These are phyloP conservation scores for Dactylorhiza incarnata DNA, from an alignment of 106 monocot species.

Conservation along the genomic window DNA sequence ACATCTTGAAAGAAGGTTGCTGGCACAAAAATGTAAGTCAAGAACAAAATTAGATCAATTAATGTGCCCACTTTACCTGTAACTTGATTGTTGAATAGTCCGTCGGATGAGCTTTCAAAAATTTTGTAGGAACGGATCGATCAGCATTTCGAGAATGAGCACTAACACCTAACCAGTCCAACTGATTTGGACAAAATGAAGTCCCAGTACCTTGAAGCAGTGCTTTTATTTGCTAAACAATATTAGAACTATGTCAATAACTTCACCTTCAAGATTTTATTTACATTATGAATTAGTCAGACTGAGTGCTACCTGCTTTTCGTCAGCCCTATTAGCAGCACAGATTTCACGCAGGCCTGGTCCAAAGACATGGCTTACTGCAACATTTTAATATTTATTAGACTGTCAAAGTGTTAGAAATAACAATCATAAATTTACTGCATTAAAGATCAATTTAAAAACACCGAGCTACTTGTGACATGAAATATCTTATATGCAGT, in stretches of 20 bases:
- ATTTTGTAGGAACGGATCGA: slow-evolving; percentile 73
- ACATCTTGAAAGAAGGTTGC: not conserved
- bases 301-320: slow-evolving; percentile 59
- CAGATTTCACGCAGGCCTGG: slow-evolving; percentile 82
- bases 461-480: not conserved
- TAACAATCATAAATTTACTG: not conserved
- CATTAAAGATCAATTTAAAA: not conserved
- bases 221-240: slow-evolving; percentile 79
- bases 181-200: slow-evolving; percentile 71
- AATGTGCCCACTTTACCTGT: slow-evolving; percentile 41
- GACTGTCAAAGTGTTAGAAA: not conserved
- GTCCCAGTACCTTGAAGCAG: slow-evolving; percentile 70
- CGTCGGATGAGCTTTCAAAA: slow-evolving; percentile 74
- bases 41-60: not conserved
- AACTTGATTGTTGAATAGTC: slow-evolving; percentile 83
- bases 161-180: slow-evolving; percentile 76
- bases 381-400: not conserved
- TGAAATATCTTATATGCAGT: not conserved
- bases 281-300: not conserved
- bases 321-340: slow-evolving; percentile 86
- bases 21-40: not conserved
- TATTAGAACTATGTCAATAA: not conserved
- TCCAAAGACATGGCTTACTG: slow-evolving; percentile 55
- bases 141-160: slow-evolving; percentile 61
- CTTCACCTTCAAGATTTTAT: not conserved